phyloP scores from a whole-genome alignment of 2,329 filamentous ascomycete genomes.

The Phialemonium atrogriseum region DNA sequence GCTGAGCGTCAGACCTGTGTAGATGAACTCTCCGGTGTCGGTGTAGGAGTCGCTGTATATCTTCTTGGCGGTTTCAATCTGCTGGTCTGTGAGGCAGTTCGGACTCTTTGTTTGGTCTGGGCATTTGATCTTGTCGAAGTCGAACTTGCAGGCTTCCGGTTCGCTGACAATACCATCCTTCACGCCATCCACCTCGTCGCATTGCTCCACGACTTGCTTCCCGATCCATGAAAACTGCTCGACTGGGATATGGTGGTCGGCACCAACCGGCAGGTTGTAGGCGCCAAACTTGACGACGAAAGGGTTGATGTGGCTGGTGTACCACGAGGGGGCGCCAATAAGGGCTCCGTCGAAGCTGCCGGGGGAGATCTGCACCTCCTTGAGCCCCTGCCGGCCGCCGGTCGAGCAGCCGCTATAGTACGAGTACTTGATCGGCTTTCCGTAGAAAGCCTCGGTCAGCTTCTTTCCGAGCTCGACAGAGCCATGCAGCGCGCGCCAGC shows the following conservation, averaged over 20 bases:
- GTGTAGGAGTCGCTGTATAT: conserved; percentile 9
- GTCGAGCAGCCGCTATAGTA: conserved; percentile 51
- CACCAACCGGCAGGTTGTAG: conserved; percentile 36
- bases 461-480: conserved; percentile 38
- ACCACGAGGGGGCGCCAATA: conserved; percentile 41
- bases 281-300: conserved; percentile 33
- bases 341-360: conserved; percentile 49
- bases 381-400: conserved; percentile 48
- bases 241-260: conserved; percentile 32
- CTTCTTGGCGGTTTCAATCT: conserved; percentile 8
- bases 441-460: conserved; percentile 40
- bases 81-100: conserved; percentile 7
- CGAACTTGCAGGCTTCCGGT: conserved; percentile 34
- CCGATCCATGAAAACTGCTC: conserved; percentile 34
- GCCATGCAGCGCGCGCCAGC: conserved; percentile 35
- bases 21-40: background rate
- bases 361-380: conserved; percentile 41
- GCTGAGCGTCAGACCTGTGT: conserved; percentile 5
- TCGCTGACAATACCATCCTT: conserved; percentile 40
- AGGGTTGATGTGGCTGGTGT: conserved; percentile 34
- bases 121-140: conserved; percentile 22
- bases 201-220: conserved; percentile 37
- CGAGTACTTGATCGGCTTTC: conserved; percentile 29
- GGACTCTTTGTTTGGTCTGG: conserved; percentile 17
- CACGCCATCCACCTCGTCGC: conserved; percentile 40